Base-by-base conservation (phyloP, 768 basidiomycete genomes). In the Exsudoporus frostii region DNA sequence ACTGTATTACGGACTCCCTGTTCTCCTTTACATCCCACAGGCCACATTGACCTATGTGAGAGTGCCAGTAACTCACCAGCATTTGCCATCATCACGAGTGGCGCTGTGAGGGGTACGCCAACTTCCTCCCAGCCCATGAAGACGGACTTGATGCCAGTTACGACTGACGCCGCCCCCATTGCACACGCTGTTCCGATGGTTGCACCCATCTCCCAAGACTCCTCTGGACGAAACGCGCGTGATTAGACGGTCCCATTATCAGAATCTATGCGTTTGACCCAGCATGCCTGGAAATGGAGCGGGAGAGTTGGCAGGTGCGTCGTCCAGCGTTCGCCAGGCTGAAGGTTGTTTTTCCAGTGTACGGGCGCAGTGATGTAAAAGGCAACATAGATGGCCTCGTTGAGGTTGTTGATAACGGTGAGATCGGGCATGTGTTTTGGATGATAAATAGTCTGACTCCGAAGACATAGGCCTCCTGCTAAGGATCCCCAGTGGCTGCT, bases 181-280 rank as follows among this genome's bases (percentile, higher is more conserved):
- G 46, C 61, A n/a, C 56, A 62, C 11, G 56, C 61, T 0, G 27
- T 11, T 11, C 60, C 53, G 0, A 62, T 58, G 1, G 56, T 50
- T 4, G 51, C 63, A 1, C 53, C 47, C 61, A 56, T 63, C n/a
- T 63, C 51, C 57, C 48, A 56, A 19, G 63, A 62, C 5, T 65
- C 60, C 2, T 47, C 50, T 2, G 52, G 50, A 32, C 45, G 57
- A 37, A 65, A 64, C 33, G 40, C 29, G n/a, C 53, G 51, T 1
- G 48, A 56, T 39, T 51, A 51, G n/a, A 48, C 30, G 4, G 15
- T 5, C 17, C 55, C 53, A 7, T 11, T 34, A 20, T 63, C 53
- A 30, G 20, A 4, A 42, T 63, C 58, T 15, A 17, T 14, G 5
- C 53, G 47, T 24, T 59, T 43, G 1, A 44, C 55, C 55, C 55